Base-by-base conservation (phyloP, 208 protist species). In the Acanthamoeba comandoni region DNA sequence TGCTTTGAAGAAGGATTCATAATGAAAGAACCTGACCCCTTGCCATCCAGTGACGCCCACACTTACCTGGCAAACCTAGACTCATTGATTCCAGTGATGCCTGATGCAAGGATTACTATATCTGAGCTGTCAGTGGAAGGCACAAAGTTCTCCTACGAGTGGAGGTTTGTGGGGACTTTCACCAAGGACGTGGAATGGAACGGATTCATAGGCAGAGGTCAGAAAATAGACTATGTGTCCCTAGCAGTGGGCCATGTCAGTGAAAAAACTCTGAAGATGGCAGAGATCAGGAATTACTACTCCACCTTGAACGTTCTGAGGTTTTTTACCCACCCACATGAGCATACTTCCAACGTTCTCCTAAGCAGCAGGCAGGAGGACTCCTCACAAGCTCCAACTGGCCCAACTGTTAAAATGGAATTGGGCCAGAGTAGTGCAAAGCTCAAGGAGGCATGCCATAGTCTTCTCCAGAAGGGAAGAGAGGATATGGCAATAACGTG, bases 201-300 rank as follows among this genome's bases (percentile, higher is more conserved):
- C 35, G 65, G 65, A 1, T 73, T 29, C 35, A 15, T 17, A 9
- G 65, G 65, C 5, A 29, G 12, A 5, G 65, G 65, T 39, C 65
- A 73, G 26, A 5, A 49, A 19, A 39, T 73, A 19, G 65, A 17
- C 22, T 73, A 73, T 39, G 65, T 52, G 17, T 29, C 65, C 22
- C 51, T 48, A 29, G 51, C 35, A 29, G 65, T 73, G 3, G 65
- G 65, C 26, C 26, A 4, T 73, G 65, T 29, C 22, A 43, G 2
- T 12, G 7, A 9, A 35, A 29, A 4, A 35, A 13, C 2, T 35
- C 60, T 7, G 4, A 13, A 13, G 64, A 29, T 73, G 19, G 51
- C 65, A 2, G 65, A 73, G 26, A 19, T 73, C 9, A 29, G 65
- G 65, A 73, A 73, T 39, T 73, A 73, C 65, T 73, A 73, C 65